Evolutionary conservation across 2,329 filamentous ascomycete species (phyloP).

Genomic region (Pyricularia grisea): DNA sequence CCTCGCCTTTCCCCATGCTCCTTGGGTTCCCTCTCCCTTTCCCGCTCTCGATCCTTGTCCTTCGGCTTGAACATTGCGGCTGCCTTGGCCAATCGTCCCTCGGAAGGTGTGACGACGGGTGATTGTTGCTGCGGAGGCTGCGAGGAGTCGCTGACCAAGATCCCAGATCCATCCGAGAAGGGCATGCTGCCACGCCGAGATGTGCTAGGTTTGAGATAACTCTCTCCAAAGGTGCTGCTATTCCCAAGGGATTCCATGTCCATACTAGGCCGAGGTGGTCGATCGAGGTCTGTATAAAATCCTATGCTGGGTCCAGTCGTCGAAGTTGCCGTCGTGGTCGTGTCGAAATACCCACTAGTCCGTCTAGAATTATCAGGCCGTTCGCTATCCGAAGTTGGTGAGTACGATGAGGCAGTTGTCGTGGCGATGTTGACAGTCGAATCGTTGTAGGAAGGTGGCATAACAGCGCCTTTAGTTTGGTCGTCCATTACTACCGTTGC

Average conservation of each 20-base stretch:
- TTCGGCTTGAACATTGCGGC: conserved; percentile 41
- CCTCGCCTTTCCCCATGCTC: conserved; percentile 23
- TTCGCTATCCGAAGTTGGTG: conserved; percentile 16
- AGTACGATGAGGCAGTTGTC: conserved; percentile 14
- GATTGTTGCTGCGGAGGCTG: conserved; percentile 13
- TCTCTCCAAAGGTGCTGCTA: conserved; percentile 15
- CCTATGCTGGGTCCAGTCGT: conserved; percentile 39
- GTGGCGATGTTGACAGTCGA: conserved; percentile 32
- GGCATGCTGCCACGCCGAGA: conserved; percentile 43
- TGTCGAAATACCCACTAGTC: conserved; percentile 37
- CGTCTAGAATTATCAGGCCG: conserved; percentile 21
- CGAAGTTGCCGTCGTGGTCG: conserved; percentile 20
- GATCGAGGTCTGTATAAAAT: conserved; percentile 45
- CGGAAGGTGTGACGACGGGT: conserved; percentile 33
- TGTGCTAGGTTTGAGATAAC: conserved; percentile 19
- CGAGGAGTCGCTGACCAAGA: not conserved
- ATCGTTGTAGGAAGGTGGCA: conserved; percentile 50
- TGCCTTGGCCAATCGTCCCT: conserved; percentile 49
- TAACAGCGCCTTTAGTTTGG: not conserved
- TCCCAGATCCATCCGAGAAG: conserved; percentile 27
- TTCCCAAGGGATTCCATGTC: conserved; percentile 23
- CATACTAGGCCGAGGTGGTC: conserved; percentile 36
- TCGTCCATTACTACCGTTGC: conserved; percentile 33
- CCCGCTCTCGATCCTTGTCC: conserved; percentile 3
- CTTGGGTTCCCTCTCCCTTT: conserved; percentile 2